Evolutionary conservation across 2,329 filamentous ascomycete genomes (phyloP), one percentile per base, ranked within the genome.

Genomic region (Leptographium wingfieldii): DNA sequence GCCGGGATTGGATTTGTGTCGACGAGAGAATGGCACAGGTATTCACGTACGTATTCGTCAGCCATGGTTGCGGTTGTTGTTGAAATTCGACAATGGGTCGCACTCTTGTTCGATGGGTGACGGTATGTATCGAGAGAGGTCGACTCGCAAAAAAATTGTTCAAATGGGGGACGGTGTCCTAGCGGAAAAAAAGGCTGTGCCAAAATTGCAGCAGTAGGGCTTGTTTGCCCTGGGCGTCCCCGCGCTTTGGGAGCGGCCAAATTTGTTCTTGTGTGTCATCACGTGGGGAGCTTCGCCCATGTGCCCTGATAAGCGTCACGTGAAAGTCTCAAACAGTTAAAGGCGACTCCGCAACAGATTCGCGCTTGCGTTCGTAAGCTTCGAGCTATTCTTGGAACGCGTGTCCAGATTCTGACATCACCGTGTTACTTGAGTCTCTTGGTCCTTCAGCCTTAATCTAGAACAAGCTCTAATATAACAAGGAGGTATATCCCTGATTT

Each of bases 51-150:
- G 66, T 70, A 70, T 69, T 70, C 71, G 80, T 91, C 88, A 82
- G 88, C 88, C 88, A 91, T 91, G 76, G 75, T 88, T 82, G 80
- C 79, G 76, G 75, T 73, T 67, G 69, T 67, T 53, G 48, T 19
- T 58, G 35, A 29, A 43, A 52, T 27, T 67, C 68, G 67, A 69
- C 66, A 68, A 66, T 22, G 35, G 49, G 53, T 56, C 22, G 67
- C 68, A 66, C 66, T 75, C 62, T 72, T 70, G 70, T 68, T 68
- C 64, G 57, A 54, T 58, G 57, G 49, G 9, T 68, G 56, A 31
- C 27, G 38, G 62, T 57, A 63, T 65, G 65, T 65, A 52, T 46
- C 46, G 22, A 46, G 25, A 19, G 16, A 38, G 58, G 52, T 35
- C 48, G 48, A 31, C 35, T 31, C 16, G 25, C 33, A 57, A 48